Percentiles rank a stretch among this genome's conserved stretches.
These are phyloP conservation scores for Trametes cubensis DNA, from an alignment of 768 basidiomycete species.

Conservation along the genomic window DNA sequence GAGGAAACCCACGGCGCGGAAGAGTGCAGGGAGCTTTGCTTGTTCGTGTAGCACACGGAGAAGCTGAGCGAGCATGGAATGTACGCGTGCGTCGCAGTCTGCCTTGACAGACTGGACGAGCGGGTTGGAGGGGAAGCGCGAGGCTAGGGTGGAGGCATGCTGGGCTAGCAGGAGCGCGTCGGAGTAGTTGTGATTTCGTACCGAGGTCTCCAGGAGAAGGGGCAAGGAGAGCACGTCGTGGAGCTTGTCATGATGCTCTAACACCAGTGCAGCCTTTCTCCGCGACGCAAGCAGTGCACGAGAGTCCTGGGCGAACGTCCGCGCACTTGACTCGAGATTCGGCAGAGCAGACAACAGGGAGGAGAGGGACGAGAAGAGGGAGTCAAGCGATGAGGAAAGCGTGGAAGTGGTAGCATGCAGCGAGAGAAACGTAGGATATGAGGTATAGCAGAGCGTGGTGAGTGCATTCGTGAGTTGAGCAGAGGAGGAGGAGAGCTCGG, in stretches of 20 bases:
- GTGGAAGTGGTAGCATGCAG: conserved; percentile 79
- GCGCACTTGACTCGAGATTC: conserved; percentile 71
- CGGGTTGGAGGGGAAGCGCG: conserved; percentile 46
- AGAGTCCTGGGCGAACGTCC: conserved; percentile 72
- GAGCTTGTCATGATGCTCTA: conserved; percentile 93
- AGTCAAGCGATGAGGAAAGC: conserved; percentile 69
- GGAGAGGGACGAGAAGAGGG: conserved; percentile 74
- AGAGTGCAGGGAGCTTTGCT: conserved; percentile 84
- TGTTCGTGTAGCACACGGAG: conserved; percentile 80
- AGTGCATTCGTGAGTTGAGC: conserved; percentile 88
- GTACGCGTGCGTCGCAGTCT: conserved; percentile 61
- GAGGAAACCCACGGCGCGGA: conserved; percentile 88
- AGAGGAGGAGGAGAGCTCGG: conserved; percentile 77
- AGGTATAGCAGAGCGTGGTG: conserved; percentile 86
- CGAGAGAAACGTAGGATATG: conserved; percentile 91
- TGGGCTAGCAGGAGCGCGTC: conserved; percentile 86
- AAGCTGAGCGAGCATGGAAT: conserved; percentile 74
- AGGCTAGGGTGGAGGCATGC: conserved; percentile 57
- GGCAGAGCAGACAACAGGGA: conserved; percentile 74
- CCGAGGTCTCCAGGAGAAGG: conserved; percentile 88
- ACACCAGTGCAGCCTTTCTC: conserved; percentile 76
- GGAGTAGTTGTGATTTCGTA: conserved; percentile 88
- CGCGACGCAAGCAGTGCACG: conserved; percentile 75
- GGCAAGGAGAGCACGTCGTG: conserved; percentile 91
- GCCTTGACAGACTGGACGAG: conserved; percentile 69